Conservation (phyloP, 2,329 filamentous ascomycete genomes). For the Myriosclerotinia scirpicola region DNA sequence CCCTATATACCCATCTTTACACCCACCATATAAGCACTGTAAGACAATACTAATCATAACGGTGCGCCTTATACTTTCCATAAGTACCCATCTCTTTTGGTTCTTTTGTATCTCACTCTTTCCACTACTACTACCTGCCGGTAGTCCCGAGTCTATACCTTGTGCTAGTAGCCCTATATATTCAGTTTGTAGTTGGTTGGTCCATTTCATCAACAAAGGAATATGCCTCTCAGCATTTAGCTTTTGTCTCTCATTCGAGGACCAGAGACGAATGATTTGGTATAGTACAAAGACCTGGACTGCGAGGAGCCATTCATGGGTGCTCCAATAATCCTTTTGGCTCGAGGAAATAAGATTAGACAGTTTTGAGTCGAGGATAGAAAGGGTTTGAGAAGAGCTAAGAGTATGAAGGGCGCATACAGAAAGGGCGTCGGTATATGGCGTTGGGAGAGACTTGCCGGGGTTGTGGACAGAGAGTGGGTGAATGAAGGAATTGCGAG, state of each 20-base stretch:
- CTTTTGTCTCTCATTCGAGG: constrained; percentile 35
- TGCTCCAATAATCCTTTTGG: constrained; percentile 4
- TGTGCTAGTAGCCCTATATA: constrained; percentile 13
- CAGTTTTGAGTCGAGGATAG: constrained; percentile 29
- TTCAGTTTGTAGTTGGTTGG: constrained; percentile 27
- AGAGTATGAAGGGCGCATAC: constrained; percentile 29
- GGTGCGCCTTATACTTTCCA: constrained; percentile 41
- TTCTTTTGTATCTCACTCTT: constrained; percentile 6
- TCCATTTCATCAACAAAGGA: constrained; percentile 35
- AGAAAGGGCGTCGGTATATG: constrained; percentile 30
- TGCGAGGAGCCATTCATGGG: constrained; percentile 25
- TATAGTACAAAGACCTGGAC: constrained; percentile 37
- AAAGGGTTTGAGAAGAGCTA: constrained; percentile 24
- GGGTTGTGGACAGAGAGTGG: constrained; percentile 22
- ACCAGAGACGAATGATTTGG: constrained; percentile 39
- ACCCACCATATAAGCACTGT: constrained; percentile 24
- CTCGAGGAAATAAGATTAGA: constrained; percentile 21
- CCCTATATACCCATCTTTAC: constrained; percentile 28
- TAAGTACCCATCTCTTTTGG: constrained; percentile 39
- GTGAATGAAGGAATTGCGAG: constrained; percentile 32
- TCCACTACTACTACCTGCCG: background rate
- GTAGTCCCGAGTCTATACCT: background rate
- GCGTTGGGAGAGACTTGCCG: constrained; percentile 17
- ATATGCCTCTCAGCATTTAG: constrained; percentile 34
- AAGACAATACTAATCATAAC: constrained; percentile 31